Percentiles rank a stretch among this genome's conserved stretches.
phyloP scores from a whole-genome alignment of 2,329 filamentous ascomycete species.

The Diaporthe capsici region DNA sequence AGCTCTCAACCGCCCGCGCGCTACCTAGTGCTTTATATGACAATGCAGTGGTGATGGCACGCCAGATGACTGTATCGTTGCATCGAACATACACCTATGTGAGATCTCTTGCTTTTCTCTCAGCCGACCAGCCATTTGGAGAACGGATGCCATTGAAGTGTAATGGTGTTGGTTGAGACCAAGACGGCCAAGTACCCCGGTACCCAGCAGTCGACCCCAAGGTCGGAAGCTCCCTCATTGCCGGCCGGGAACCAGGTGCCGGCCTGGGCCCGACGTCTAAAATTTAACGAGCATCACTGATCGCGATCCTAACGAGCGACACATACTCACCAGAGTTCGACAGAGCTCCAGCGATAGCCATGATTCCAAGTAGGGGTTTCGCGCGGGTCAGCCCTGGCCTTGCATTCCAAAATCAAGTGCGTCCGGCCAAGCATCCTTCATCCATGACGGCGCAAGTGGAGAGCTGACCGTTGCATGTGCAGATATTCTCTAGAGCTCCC shows the following conservation, averaged over 20 bases:
- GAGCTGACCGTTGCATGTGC: conserved; percentile 22
- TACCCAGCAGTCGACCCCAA: background rate
- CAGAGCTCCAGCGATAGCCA: conserved; percentile 48
- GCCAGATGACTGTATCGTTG: background rate
- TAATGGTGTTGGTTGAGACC: background rate
- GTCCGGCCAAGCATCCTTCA: conserved; percentile 20
- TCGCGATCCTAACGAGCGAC: background rate
- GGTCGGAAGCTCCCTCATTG: conserved; percentile 1
- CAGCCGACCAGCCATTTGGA: background rate
- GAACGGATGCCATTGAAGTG: background rate
- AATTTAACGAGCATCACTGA: conserved; percentile 29
- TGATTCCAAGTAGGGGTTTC: conserved; percentile 70
- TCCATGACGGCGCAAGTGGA: background rate
- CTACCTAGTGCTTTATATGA: background rate
- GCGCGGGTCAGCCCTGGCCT: conserved; percentile 61
- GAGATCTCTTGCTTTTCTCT: background rate
- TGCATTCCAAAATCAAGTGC: conserved; percentile 56
- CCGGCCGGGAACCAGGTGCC: conserved; percentile 31
- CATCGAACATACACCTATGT: background rate
- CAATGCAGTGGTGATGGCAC: background rate
- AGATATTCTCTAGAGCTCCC: conserved; percentile 38
- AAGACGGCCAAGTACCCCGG: background rate
- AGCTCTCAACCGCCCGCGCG: background rate
- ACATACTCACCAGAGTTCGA: conserved; percentile 30
- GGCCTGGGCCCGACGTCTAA: conserved; percentile 9